Conservation (phyloP, 331 rosid genomes). For the Pyracantha coccinea region DNA sequence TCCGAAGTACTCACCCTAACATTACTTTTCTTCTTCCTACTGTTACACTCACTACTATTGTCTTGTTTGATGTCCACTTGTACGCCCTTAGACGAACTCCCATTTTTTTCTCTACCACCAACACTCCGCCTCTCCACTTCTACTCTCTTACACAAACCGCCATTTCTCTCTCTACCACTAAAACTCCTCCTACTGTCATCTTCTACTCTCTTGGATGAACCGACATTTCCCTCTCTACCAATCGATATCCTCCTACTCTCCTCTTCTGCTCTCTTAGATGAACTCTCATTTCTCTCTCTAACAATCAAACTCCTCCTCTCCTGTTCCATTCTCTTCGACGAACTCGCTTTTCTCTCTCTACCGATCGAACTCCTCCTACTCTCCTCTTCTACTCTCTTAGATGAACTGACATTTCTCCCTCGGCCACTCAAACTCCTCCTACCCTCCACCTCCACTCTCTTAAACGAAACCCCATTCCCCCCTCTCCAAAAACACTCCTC, state of each 20-base stretch:
- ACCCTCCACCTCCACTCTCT: conserved; percentile 33
- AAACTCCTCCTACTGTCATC: conserved; percentile 19
- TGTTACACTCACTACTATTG: not conserved
- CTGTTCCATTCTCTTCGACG: conserved; percentile 27
- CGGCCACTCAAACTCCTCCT: conserved; percentile 20
- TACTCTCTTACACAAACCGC: conserved; percentile 26
- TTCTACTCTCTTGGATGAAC: conserved; percentile 31
- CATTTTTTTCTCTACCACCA: conserved; percentile 26
- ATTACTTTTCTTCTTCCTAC: conserved; percentile 13
- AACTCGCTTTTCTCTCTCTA: conserved; percentile 29
- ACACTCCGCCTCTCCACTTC: conserved; percentile 27
- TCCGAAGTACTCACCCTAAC: conserved; percentile 4
- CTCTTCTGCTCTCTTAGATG: conserved; percentile 27
- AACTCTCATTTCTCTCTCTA: conserved; percentile 31
- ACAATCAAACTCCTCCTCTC: conserved; percentile 17
- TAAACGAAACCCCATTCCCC: conserved; percentile 25
- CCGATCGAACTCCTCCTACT: conserved; percentile 16
- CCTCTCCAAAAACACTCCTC: conserved; percentile 22
- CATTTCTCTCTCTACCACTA: conserved; percentile 26
- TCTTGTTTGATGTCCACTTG: conserved; percentile 12
- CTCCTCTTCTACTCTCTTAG: conserved; percentile 33
- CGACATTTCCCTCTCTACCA: conserved; percentile 23
- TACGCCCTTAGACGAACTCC: conserved; percentile 30
- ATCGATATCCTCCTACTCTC: conserved; percentile 15
- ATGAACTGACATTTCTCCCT: conserved; percentile 27